Evolutionary conservation across 495 filamentous ascomycete genomes (phyloP), one percentile per base, ranked within the genome.

Genomic region (Beverwykella pulmonaria): DNA sequence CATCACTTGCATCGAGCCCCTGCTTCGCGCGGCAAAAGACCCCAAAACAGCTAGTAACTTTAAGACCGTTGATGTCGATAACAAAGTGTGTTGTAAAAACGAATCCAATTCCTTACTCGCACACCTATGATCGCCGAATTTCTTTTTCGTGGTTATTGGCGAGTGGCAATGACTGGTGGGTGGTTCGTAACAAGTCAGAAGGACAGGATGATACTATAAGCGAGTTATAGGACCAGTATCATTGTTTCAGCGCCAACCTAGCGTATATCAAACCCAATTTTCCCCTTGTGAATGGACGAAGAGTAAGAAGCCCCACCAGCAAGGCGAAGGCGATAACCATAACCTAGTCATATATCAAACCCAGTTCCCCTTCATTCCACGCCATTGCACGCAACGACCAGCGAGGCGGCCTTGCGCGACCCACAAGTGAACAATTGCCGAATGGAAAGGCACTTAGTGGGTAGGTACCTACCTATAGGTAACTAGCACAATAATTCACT

Each of bases 61-160:
- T 30, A 30, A 32, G 32, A 12, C 32, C 14, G 30, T 55, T 29
- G 22, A 32, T 55, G 53, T 55, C 26, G 23, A 55, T 55, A 55
- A 55, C 26, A n/a, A 34, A 19, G 26, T 22, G 15, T 12, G 23
- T 19, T 19, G 15, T 19, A 48, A 48, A 48, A 5, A 22, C 15
- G 3, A 27, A 22, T 52, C 48, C 20, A 52, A 26, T 52, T 34
- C 12, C 32, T 34, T 34, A 34, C 32, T 34, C 32, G n/a, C 12
- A 12, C 32, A 5, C 32, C 12, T 34, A 34, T 34, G 32, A 34
- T 34, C 32, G 5, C 32, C 32, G 12, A 6, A 34, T 34, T 34
- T 34, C 6, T 12, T 34, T 34, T 12, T 34, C 32, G 32, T 34
- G 32, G 32, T 6, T n/a, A n/a, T n/a, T n/a, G n/a, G n/a, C n/a